Conservation (phyloP, 768 basidiomycete genomes). For the Trametes villosa region DNA sequence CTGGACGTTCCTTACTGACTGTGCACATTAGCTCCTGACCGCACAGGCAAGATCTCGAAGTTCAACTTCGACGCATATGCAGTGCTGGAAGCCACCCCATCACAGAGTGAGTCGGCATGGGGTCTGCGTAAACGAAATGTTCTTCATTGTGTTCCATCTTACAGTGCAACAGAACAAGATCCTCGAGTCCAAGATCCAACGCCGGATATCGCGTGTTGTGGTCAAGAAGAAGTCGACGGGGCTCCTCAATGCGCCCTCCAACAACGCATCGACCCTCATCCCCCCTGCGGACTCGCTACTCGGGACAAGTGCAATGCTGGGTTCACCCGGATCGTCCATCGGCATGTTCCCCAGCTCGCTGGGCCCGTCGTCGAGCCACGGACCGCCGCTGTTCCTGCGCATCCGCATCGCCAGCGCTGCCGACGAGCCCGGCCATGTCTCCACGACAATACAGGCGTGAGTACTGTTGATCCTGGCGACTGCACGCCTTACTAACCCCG, state of each 20-base stretch:
- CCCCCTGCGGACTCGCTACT: constrained; percentile 44
- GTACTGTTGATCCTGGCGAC: constrained; percentile 37
- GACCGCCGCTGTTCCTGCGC: constrained; percentile 82
- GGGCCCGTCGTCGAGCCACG: constrained; percentile 71
- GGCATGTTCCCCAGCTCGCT: constrained; percentile 63
- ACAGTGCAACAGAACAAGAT: constrained; percentile 77
- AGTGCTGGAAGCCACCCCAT: constrained; percentile 71
- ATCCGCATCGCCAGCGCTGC: constrained; percentile 81
- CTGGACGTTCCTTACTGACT: constrained; percentile 2
- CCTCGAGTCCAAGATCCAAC: constrained; percentile 79
- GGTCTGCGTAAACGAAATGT: not conserved
- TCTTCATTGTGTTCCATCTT: not conserved
- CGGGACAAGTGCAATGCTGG: constrained; percentile 46
- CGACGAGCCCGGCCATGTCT: constrained; percentile 77
- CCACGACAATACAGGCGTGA: constrained; percentile 90
- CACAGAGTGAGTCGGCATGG: constrained; percentile 57
- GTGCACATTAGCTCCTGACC: constrained; percentile 75
- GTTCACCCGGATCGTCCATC: constrained; percentile 33
- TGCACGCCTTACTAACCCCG: not conserved
- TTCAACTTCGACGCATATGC: constrained; percentile 93
- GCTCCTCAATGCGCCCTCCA: constrained; percentile 39
- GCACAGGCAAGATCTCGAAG: constrained; percentile 81
- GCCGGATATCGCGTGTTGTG: constrained; percentile 76
- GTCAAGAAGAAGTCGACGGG: constrained; percentile 60
- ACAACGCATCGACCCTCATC: constrained; percentile 39